Base-by-base conservation (phyloP, 2,329 filamentous ascomycete species). In the Fusarium sp. region DNA sequence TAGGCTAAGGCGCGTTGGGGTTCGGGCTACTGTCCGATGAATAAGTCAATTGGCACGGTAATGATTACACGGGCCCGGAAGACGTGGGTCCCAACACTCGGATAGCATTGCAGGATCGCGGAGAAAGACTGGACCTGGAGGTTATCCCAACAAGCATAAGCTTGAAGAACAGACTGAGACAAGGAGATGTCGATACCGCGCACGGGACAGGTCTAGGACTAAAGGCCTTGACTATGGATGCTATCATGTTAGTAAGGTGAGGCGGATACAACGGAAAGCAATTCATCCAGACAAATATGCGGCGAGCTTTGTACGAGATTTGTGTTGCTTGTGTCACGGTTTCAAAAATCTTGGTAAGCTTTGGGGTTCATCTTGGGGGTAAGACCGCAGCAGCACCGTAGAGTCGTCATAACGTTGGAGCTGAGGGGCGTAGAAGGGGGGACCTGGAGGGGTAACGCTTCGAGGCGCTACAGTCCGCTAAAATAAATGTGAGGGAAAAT, bases 11-110 rank as follows among this genome's bases (percentile, higher is more conserved):
- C 69, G 60, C 41, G 72, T 76, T 77, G 74, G 75, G 73, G 64
- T 60, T 77, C 75, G 75, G 75, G 69, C 67, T 77, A 70, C 76
- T 77, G 74, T 77, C 75, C 75, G 75, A 77, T 72, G 52, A 62
- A 70, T 66, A 71, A 70, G 51, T 76, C 75, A 65, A 77, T 77
- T 77, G 75, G 75, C 64, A 77, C 75, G 75, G 75, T 69, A 77
- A 75, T 77, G 72, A 74, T 68, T 66, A 70, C 65, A 70, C 75
- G 65, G 71, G 52, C 49, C 55, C 63, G 69, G 66, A 66, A 64
- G 75, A 66, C 55, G 64, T 65, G 66, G 63, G 69, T 55, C 74
- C 73, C 66, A 76, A 73, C 70, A 75, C 57, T 73, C 70, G 65
- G 69, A 60, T 60, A 65, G 60, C 60, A 67, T 65, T 49, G 60